Percentiles rank a stretch among this genome's conserved stretches.
phyloP scores from a whole-genome alignment of 2,329 filamentous ascomycete genomes.

The Colletotrichum neosansevieriae region DNA sequence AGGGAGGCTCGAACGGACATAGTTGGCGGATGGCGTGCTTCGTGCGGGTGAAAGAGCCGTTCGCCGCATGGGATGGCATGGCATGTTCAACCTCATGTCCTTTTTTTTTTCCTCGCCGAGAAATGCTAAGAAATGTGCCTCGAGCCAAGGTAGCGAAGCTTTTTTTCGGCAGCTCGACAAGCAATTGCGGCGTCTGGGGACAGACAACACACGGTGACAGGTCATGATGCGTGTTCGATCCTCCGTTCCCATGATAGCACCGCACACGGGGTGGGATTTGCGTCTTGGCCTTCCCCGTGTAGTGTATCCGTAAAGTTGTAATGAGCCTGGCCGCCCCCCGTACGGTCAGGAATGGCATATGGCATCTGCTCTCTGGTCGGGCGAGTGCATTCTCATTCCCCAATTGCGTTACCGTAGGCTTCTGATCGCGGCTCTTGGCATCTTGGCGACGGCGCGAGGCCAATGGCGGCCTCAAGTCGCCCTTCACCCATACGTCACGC shows the following conservation, averaged over 20 bases:
- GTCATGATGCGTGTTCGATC: neutral
- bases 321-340: neutral
- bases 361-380: neutral
- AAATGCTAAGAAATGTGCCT: neutral
- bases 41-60: slow-evolving; percentile 34
- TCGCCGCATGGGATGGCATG: slow-evolving; percentile 3
- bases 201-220: neutral
- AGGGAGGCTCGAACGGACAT: neutral
- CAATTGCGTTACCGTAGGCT: slow-evolving; percentile 35
- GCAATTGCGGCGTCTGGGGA: slow-evolving; percentile 27
- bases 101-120: no score
- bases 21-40: slow-evolving; percentile 15
- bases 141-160: slow-evolving; percentile 36
- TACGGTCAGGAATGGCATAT: neutral
- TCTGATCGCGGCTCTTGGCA: slow-evolving; percentile 26
- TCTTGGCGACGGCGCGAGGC: slow-evolving; percentile 28
- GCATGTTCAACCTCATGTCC: slow-evolving; percentile 16
- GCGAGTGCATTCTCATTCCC: slow-evolving; percentile 14
- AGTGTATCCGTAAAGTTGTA: neutral
- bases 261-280: neutral
- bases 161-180: slow-evolving; percentile 19
- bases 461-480: slow-evolving; percentile 16
- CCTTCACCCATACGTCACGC: slow-evolving; percentile 11
- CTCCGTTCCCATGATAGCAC: neutral
- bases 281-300: neutral